A percentile compares a stretch with the other conserved stretches of the same genome.
These are phyloP conservation scores for Entomortierella beljakovae DNA, from an alignment of 192 early-diverging fungal species.

Conservation along the genomic window DNA sequence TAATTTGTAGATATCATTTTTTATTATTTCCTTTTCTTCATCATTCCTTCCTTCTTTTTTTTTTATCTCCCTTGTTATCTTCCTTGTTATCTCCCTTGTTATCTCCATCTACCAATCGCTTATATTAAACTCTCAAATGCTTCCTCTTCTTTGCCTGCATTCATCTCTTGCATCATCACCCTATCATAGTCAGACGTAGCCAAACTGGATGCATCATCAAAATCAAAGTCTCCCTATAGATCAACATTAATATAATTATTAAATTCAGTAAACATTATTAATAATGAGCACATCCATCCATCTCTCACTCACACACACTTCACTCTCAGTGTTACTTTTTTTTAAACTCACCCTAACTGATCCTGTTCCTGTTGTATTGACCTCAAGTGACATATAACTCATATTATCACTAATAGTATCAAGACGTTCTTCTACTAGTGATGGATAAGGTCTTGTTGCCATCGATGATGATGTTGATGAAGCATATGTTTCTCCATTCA, in stretches of 20 bases:
- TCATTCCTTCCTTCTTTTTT: not conserved
- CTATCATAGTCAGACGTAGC: conserved; percentile 55
- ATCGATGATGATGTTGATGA: not conserved
- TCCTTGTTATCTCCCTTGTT: not conserved
- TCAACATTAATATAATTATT: not conserved
- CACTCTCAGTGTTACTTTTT: too few relatives aligned
- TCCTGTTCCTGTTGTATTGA: conserved; percentile 85
- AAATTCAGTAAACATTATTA: not conserved
- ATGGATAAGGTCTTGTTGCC: conserved; percentile 19
- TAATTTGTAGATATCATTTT: too few relatives aligned
- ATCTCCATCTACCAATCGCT: not conserved
- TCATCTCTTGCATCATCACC: conserved; percentile 42
- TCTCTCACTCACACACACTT: too few relatives aligned
- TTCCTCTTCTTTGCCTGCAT: conserved; percentile 43
- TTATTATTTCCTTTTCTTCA: too few relatives aligned
- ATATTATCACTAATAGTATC: conserved; percentile 66
- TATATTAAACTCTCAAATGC: conserved; percentile 43
- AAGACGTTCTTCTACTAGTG: conserved; percentile 50
- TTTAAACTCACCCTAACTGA: conserved; percentile 66
- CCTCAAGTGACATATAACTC: conserved; percentile 77
- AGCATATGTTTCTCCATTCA: conserved; percentile 1
- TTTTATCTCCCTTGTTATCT: not conserved
- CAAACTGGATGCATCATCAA: conserved; percentile 61
- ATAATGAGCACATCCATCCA: too few relatives aligned
- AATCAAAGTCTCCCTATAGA: conserved; percentile 66